These are phyloP conservation scores for Populus deltoides DNA, from an alignment of 345 rosid genomes.

Conservation along the genomic window DNA sequence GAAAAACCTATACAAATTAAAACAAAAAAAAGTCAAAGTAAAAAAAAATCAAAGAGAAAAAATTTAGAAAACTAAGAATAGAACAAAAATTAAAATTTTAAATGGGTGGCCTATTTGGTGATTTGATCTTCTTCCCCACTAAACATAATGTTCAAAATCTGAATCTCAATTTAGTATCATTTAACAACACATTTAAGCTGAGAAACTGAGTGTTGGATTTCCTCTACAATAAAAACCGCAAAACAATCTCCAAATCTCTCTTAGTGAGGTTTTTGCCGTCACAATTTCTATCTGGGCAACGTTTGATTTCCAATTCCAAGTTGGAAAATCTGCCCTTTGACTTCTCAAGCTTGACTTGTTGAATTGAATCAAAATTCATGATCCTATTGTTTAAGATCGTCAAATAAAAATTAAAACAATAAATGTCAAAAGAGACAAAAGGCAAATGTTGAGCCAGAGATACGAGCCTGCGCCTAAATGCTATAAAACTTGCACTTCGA, in stretches of 20 bases:
- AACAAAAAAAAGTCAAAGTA: too few species aligned
- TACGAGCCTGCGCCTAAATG: too few species aligned
- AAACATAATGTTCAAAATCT: neutral
- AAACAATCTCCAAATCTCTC: neutral
- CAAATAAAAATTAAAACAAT: neutral
- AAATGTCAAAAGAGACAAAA: too few species aligned
- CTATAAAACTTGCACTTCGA: too few species aligned
- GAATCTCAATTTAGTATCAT: neutral
- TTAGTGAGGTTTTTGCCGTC: neutral
- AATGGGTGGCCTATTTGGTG: neutral
- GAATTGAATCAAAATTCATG: constrained; percentile 17
- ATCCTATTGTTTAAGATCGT: constrained; percentile 20
- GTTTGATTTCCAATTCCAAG: constrained; percentile 5
- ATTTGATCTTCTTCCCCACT: neutral
- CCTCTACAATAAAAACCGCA: neutral
- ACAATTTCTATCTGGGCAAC: constrained; percentile 13
- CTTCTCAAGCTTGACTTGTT: neutral
- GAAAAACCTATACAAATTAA: too few species aligned
- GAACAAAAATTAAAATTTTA: too few species aligned
- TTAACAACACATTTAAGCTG: neutral
- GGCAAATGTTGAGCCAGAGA: too few species aligned
- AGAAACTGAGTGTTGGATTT: neutral
- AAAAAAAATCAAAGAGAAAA: too few species aligned
- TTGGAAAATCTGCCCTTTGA: constrained; percentile 3
- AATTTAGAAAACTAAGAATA: too few species aligned